phyloP scores from a whole-genome alignment of 805 yeast species.

The Cyberlindnera samutprakarnensis region DNA sequence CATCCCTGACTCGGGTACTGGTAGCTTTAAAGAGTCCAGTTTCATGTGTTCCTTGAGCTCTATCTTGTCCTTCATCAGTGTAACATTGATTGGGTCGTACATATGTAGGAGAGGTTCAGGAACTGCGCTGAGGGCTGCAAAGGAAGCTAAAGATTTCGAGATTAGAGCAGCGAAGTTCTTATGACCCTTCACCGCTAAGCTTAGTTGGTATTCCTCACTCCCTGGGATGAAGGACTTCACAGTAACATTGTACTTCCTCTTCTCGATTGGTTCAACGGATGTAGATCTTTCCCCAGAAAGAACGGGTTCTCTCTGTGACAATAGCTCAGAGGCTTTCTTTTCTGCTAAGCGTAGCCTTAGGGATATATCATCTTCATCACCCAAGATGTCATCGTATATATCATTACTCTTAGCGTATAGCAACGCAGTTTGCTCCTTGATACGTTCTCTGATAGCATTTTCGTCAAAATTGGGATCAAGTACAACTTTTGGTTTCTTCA shows the following conservation, averaged over 20 bases:
- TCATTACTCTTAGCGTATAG: too few species aligned
- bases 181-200: constrained; percentile 12
- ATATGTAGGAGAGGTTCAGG: not conserved
- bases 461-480: too few species aligned
- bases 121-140: too few species aligned
- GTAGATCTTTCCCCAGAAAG: constrained; percentile 1
- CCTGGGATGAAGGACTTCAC: constrained; percentile 18
- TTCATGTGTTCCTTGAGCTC: constrained; percentile 18
- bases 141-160: too few species aligned
- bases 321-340: too few species aligned
- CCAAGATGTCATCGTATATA: too few species aligned
- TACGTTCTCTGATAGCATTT: too few species aligned
- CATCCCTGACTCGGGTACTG: constrained; percentile 8
- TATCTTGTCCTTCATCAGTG: constrained; percentile 17
- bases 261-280: not conserved
- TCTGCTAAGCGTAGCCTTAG: too few species aligned
- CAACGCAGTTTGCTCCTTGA: too few species aligned
- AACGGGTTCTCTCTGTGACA: not conserved
- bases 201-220: constrained; percentile 4
- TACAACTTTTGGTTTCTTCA: not conserved
- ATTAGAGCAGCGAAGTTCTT: constrained; percentile 13
- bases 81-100: constrained; percentile 11
- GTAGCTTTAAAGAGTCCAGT: constrained; percentile 15
- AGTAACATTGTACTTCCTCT: constrained; percentile 8
- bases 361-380: too few species aligned